phyloP scores from a whole-genome alignment of 2,329 filamentous ascomycete genomes.

The Penicillium sp. region DNA sequence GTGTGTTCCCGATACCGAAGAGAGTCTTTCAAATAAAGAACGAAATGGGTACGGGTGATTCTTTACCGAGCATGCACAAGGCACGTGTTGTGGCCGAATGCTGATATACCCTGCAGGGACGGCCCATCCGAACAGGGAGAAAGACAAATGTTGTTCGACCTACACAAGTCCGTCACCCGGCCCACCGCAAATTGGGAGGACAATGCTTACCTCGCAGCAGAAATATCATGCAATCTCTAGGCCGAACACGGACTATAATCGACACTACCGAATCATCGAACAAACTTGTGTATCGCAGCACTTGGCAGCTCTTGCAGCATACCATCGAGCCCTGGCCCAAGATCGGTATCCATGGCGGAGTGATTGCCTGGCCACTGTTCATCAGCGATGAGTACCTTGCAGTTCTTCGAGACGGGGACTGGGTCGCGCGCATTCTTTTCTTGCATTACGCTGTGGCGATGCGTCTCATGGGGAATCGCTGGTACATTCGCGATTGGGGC shows the following conservation, averaged over 20 bases:
- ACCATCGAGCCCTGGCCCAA: constrained; percentile 31
- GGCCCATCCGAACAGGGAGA: constrained; percentile 1
- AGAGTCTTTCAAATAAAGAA: constrained; percentile 4
- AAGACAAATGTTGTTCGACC: constrained; percentile 9
- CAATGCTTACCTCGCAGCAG: constrained; percentile 13
- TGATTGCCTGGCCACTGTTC: constrained; percentile 33
- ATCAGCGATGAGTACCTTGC: constrained; percentile 27
- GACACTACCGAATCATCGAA: constrained; percentile 13
- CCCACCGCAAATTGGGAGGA: not conserved
- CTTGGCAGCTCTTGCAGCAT: constrained; percentile 28
- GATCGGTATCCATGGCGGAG: constrained; percentile 28
- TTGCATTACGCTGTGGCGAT: constrained; percentile 32
- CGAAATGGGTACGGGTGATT: constrained; percentile 8
- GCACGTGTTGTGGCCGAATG: too few relatives aligned
- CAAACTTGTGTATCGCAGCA: constrained; percentile 20
- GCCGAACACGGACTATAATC: constrained; percentile 18
- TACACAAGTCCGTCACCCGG: constrained; percentile 18
- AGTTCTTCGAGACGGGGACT: constrained; percentile 29
- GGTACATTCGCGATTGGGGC: constrained; percentile 35
- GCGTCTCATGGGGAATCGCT: constrained; percentile 33
- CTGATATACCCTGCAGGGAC: constrained; percentile 4
- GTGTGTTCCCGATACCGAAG: constrained; percentile 13
- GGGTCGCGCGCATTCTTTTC: constrained; percentile 32
- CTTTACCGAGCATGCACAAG: too few relatives aligned
- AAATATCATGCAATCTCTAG: constrained; percentile 26